Evolutionary conservation across 805 yeast genomes (phyloP).

Genomic region (Danielia oregonensis): DNA sequence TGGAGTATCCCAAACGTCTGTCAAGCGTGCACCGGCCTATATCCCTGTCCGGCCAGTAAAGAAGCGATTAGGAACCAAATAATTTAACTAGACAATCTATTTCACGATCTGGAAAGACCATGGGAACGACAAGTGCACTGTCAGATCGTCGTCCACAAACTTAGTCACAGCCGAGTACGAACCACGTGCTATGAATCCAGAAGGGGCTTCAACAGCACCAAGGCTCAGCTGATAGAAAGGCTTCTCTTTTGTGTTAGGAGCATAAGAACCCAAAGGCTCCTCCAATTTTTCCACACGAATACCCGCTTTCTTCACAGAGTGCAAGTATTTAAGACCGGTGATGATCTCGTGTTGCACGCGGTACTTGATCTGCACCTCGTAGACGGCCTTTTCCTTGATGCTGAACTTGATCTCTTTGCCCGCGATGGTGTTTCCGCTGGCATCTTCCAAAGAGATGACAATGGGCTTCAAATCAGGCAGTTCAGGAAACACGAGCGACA

Average conservation of each 20-base stretch:
- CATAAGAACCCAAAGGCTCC: slow-evolving; percentile 86
- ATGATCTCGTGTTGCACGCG: slow-evolving; percentile 87
- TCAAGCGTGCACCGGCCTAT: slow-evolving; percentile 29
- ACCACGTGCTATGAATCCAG: slow-evolving; percentile 87
- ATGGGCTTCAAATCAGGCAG: slow-evolving; percentile 55
- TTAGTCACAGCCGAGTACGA: slow-evolving; percentile 75
- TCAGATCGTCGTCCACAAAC: slow-evolving; percentile 83
- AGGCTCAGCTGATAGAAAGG: slow-evolving; percentile 66
- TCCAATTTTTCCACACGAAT: slow-evolving; percentile 82
- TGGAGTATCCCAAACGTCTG: too few relatives aligned
- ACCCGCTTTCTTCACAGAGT: slow-evolving; percentile 81
- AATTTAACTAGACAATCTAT: too few relatives aligned
- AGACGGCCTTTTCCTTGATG: slow-evolving; percentile 75
- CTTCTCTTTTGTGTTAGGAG: slow-evolving; percentile 79
- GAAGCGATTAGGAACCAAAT: slow-evolving; percentile 13
- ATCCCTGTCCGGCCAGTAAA: slow-evolving; percentile 23
- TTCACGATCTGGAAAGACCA: slow-evolving; percentile 87
- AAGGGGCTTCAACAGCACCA: slow-evolving; percentile 77
- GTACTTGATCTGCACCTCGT: slow-evolving; percentile 70
- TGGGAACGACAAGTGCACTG: slow-evolving; percentile 65
- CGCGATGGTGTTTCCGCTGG: slow-evolving; percentile 49
- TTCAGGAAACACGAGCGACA: slow-evolving; percentile 67
- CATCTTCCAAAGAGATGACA: slow-evolving; percentile 62
- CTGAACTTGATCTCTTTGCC: slow-evolving; percentile 64
- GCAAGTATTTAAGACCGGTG: slow-evolving; percentile 85